A percentile compares a stretch with the other conserved stretches of the same genome.
These are phyloP conservation scores for Seiridium cupressi DNA, from an alignment of 2,329 filamentous ascomycete genomes.

Conservation along the genomic window DNA sequence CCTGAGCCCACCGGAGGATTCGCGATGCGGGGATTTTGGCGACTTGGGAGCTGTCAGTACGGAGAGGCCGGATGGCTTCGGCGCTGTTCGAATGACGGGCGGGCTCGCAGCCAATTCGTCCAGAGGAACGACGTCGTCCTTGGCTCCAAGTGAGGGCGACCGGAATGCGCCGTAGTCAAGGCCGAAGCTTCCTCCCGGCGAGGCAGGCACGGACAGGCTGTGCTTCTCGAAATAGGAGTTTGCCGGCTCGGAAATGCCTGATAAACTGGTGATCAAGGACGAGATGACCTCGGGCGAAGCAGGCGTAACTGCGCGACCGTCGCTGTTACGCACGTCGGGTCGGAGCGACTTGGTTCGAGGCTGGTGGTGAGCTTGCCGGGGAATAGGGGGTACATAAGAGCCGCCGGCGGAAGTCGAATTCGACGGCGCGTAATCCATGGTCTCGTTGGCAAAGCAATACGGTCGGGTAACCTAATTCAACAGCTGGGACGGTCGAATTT, in stretches of 20 bases:
- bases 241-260: slow-evolving; percentile 66
- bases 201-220: slow-evolving; percentile 26
- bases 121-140: slow-evolving; percentile 46
- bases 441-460: slow-evolving; percentile 8
- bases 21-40: slow-evolving; percentile 46
- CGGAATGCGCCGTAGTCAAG: slow-evolving; percentile 71
- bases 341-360: slow-evolving; percentile 30
- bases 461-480: not conserved
- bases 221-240: slow-evolving; percentile 67
- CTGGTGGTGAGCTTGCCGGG: slow-evolving; percentile 27
- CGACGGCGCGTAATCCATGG: slow-evolving; percentile 19
- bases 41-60: slow-evolving; percentile 64
- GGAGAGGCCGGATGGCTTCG: slow-evolving; percentile 75
- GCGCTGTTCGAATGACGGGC: slow-evolving; percentile 78
- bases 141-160: slow-evolving; percentile 47
- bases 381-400: slow-evolving; percentile 19
- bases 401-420: not conserved
- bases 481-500: not conserved
- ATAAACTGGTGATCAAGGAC: slow-evolving; percentile 67
- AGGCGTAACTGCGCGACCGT: slow-evolving; percentile 32
- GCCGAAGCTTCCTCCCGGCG: slow-evolving; percentile 57
- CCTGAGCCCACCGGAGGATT: slow-evolving; percentile 50
- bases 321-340: slow-evolving; percentile 20
- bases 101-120: slow-evolving; percentile 62
- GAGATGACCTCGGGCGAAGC: slow-evolving; percentile 70